These are phyloP conservation scores for Venturia nashicola DNA, from an alignment of 2,329 filamentous ascomycete species.

Conservation along the genomic window DNA sequence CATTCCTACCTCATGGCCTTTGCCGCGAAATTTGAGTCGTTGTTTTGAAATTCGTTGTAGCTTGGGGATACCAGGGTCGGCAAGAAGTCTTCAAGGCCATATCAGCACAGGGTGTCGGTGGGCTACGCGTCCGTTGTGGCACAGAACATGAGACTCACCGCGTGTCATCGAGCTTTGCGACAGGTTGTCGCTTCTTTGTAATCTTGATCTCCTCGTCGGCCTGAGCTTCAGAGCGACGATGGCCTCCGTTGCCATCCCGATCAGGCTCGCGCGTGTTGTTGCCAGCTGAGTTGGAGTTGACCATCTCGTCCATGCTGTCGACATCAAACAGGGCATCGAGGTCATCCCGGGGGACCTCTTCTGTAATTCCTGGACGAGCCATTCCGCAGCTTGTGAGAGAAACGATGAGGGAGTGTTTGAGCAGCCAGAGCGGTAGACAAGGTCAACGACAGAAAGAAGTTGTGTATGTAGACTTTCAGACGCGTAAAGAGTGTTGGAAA, in stretches of 20 bases:
- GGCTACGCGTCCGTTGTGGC: background rate
- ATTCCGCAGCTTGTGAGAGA: constrained; percentile 9
- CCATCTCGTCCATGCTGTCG: constrained; percentile 44
- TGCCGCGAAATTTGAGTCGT: constrained; percentile 72
- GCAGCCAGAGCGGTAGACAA: background rate
- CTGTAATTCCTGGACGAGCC: constrained; percentile 16
- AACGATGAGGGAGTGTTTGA: background rate
- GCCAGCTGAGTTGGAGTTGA: constrained; percentile 14
- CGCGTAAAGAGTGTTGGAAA: background rate
- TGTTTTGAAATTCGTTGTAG: constrained; percentile 59
- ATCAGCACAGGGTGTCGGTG: background rate
- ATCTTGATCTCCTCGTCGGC: constrained; percentile 82
- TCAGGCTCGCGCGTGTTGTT: constrained; percentile 12
- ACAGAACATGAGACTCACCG: constrained; percentile 34
- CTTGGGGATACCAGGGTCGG: constrained; percentile 70
- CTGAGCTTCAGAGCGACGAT: constrained; percentile 40
- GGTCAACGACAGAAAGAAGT: background rate
- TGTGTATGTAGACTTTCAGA: background rate
- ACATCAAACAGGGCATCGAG: constrained; percentile 66
- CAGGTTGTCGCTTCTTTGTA: constrained; percentile 55
- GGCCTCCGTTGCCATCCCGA: constrained; percentile 14
- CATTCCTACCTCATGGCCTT: constrained; percentile 67
- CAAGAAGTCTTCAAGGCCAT: constrained; percentile 52
- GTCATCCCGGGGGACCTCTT: constrained; percentile 28
- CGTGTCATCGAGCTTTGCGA: constrained; percentile 77